Base-by-base conservation (phyloP, 2,329 filamentous ascomycete species). In the Blastomyces emzantsi region DNA sequence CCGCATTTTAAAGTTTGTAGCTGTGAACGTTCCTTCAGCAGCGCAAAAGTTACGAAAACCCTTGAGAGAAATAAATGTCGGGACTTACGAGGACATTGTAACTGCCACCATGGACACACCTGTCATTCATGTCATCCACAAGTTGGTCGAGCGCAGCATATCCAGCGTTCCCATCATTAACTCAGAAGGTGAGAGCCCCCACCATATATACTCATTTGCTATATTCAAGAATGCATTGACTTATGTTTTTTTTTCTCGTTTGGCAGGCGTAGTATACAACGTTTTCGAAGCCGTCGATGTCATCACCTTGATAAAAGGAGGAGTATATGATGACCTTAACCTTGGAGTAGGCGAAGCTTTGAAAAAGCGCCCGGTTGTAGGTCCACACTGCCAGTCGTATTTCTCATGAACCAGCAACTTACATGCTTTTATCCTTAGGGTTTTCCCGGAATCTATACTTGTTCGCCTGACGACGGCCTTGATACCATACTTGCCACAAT, bases 281-380 rank as follows among this genome's bases (percentile, higher is more conserved):
- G 92, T 97, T 13, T 99, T 99, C 72, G 95, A 99, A 78, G 90
- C 94, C 1, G 92, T 99, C 60, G 94, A 99, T 76, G 92, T 99
- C 65, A 96, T 99, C 69, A 89, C 92, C 0, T 87, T 96, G 70
- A 96, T 99, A 77, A 96, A 95, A 77, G 92, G 91, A 28, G 92
- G 92, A 25, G 87, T 87, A 45, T 97, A 97, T 72, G 94, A 97
- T 67, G 93, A 97, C 69, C 81, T 99, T 63, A 87, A 89, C 65
- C 85, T 92, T 25, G 90, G 85, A 7, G 90, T 97, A 4, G 94
- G 93, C 54, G 92, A 97, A 66, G 93, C 93, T 1, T 80, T 97
- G 63, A 87, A 90, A 70, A 95, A 90, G 75, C 85, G 93, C 66
- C 86, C 90, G 15, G 90, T 95, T 61, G 85, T 87, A 77, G 67